phyloP scores from a whole-genome alignment of 2,329 filamentous ascomycete species.

The Sclerotinia glacialis region DNA sequence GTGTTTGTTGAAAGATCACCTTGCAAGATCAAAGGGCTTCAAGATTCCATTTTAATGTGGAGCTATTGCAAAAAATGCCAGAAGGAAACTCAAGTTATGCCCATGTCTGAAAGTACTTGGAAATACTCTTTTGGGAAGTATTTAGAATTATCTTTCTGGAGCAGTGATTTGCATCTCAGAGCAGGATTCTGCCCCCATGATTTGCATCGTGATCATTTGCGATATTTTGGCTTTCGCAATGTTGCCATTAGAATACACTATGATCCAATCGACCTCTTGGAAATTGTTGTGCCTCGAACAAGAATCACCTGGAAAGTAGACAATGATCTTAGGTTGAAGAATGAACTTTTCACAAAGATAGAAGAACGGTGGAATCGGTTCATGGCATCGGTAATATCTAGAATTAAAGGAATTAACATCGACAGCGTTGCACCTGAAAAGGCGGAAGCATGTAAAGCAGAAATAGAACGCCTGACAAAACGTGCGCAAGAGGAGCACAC shows the following conservation, averaged over 20 bases:
- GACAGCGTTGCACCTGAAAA: constrained; percentile 90
- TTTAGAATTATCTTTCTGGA: constrained; percentile 96
- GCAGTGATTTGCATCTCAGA: constrained; percentile 71
- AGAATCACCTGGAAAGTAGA: constrained; percentile 98
- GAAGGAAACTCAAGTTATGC: constrained; percentile 81
- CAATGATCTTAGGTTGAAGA: constrained; percentile 86
- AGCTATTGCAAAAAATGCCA: constrained; percentile 91
- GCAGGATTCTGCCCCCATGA: constrained; percentile 83
- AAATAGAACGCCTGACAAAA: constrained; percentile 74
- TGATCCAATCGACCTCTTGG: constrained; percentile 86
- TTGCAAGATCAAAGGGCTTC: constrained; percentile 61
- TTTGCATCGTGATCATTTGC: constrained; percentile 84
- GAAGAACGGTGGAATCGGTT: constrained; percentile 83
- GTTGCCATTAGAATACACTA: constrained; percentile 87
- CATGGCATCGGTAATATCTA: constrained; percentile 79
- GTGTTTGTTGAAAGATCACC: constrained; percentile 79
- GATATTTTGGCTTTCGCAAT: constrained; percentile 88
- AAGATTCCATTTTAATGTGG: constrained; percentile 92
- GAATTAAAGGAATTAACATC: constrained; percentile 84
- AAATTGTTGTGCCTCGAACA: constrained; percentile 87
- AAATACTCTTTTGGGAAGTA: constrained; percentile 99
- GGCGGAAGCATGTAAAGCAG: constrained; percentile 72
- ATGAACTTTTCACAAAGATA: constrained; percentile 79
- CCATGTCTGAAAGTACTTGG: constrained; percentile 93
- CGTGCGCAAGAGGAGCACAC: constrained; percentile 82